A percentile compares a stretch with the other conserved stretches of the same genome.
Evolutionary conservation across 75 land plant genomes (phyloP).

Genomic region (Cryptomeria japonica): DNA sequence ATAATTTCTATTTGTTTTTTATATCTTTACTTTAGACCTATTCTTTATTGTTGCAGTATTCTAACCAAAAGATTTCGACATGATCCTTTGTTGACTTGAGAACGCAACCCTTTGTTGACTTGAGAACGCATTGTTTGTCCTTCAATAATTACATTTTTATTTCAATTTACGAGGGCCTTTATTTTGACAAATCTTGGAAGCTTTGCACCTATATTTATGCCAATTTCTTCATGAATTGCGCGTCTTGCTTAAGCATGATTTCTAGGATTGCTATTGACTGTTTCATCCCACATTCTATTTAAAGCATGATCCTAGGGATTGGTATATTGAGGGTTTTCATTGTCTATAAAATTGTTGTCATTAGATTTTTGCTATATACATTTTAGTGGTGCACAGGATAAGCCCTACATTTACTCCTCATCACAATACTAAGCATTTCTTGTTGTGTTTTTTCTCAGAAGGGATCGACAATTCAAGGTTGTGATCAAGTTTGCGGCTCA

Average conservation of each 20-base stretch:
- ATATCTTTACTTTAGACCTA: neutral
- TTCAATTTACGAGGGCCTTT: neutral
- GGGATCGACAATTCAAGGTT: constrained; percentile 74
- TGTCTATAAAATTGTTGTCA: neutral
- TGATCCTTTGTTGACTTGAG: neutral
- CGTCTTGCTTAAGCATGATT: neutral
- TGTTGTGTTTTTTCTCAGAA: constrained; percentile 37
- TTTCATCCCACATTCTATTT: neutral
- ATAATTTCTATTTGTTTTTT: neutral
- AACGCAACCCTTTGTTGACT: too few species aligned
- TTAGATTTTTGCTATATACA: neutral
- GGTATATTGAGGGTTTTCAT: neutral
- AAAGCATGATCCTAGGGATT: neutral
- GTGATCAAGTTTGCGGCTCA: constrained; percentile 95
- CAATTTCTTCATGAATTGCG: neutral
- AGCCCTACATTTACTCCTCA: neutral
- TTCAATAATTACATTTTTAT: neutral
- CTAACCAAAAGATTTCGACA: neutral
- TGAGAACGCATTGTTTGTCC: neutral
- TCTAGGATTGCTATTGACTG: neutral
- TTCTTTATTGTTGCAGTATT: neutral
- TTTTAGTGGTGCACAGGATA: neutral
- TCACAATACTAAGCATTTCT: neutral
- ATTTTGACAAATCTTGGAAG: neutral
- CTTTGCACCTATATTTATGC: neutral